Evolutionary conservation across 768 basidiomycete species (phyloP).

Genomic region (Mycena galericulata): DNA sequence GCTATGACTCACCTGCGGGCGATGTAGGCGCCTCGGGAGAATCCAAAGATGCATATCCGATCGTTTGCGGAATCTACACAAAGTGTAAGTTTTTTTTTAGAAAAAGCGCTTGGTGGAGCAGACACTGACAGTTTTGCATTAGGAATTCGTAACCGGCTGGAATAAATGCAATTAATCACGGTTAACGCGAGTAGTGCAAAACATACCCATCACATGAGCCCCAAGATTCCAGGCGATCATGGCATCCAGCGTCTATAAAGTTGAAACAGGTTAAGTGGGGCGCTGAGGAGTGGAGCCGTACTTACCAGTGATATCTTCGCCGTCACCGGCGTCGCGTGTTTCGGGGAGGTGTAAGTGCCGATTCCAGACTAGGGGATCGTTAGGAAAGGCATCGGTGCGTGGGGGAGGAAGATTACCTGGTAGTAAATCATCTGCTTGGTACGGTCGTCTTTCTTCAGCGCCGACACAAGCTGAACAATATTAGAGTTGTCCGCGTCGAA

Average conservation of each 20-base stretch:
- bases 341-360: constrained; percentile 60
- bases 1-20: constrained; percentile 56
- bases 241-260: constrained; percentile 57
- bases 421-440: constrained; percentile 70
- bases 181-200: not conserved
- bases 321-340: constrained; percentile 50
- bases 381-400: constrained; percentile 17
- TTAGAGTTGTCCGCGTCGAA: constrained; percentile 68
- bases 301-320: constrained; percentile 55
- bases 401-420: constrained; percentile 48
- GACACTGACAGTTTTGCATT: constrained; percentile 64
- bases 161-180: constrained; percentile 3
- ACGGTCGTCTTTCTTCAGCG: constrained; percentile 65
- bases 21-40: constrained; percentile 76
- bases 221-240: constrained; percentile 64
- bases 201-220: constrained; percentile 61
- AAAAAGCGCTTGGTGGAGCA: too few relatives aligned
- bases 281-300: not conserved
- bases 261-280: not conserved
- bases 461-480: constrained; percentile 61
- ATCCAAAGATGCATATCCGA: constrained; percentile 74
- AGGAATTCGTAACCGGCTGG: constrained; percentile 68
- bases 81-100: too few relatives aligned
- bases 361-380: constrained; percentile 56
- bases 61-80: constrained; percentile 52